phyloP scores from a whole-genome alignment of 2,329 filamentous ascomycete genomes.

The Fusarium albosuccineum region DNA sequence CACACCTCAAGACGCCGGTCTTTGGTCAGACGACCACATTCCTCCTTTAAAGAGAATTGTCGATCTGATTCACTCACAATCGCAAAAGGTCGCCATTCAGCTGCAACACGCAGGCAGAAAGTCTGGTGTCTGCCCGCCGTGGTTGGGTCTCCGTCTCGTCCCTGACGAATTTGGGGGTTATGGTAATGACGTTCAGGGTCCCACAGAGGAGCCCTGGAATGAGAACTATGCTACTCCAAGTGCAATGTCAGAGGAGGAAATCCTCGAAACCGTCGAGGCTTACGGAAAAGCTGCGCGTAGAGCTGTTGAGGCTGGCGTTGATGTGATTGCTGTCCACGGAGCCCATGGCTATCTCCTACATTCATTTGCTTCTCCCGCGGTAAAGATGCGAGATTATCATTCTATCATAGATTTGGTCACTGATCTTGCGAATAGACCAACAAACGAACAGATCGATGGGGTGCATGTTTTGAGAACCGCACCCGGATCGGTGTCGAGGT shows the following conservation, averaged over 20 bases:
- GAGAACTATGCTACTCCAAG: background rate
- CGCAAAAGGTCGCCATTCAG: background rate
- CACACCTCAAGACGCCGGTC: background rate
- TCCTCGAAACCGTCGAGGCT: background rate
- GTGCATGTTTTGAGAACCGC: conserved; percentile 66
- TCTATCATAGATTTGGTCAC: too few relatives aligned
- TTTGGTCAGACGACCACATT: conserved; percentile 1
- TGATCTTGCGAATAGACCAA: conserved; percentile 49
- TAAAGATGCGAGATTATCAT: background rate
- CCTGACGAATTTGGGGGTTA: background rate
- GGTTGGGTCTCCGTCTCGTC: background rate
- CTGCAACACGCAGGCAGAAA: background rate
- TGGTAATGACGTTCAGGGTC: background rate
- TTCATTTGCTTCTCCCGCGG: background rate
- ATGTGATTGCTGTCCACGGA: background rate
- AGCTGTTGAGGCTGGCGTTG: background rate
- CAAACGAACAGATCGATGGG: conserved; percentile 66
- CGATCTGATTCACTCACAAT: background rate
- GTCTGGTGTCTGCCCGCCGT: background rate
- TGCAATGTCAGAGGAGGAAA: background rate
- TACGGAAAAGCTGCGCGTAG: background rate
- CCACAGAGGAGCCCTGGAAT: background rate
- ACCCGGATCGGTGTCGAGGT: background rate
- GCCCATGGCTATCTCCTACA: background rate
- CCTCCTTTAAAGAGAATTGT: background rate